These are phyloP conservation scores for Hawksworthiomyces lignivorus DNA, from an alignment of 2,329 filamentous ascomycete species.

Conservation along the genomic window DNA sequence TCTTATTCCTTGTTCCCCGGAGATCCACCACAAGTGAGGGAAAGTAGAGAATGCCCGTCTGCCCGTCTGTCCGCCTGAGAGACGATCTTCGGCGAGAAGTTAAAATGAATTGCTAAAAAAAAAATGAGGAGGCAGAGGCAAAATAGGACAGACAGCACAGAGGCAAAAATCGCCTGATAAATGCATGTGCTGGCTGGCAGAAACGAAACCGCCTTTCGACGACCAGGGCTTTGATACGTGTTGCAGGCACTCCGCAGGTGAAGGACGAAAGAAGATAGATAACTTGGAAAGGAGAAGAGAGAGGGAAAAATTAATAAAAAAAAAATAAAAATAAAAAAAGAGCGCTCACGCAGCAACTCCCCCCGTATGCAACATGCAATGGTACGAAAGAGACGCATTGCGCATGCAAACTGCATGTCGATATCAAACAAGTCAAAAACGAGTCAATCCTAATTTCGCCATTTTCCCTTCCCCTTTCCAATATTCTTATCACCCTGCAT, in stretches of 20 bases:
- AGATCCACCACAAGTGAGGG: too few species aligned
- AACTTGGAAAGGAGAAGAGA: background rate
- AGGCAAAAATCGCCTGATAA: conserved; percentile 7
- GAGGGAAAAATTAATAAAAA: background rate
- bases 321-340: background rate
- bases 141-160: too few species aligned
- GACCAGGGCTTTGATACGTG: conserved; percentile 6
- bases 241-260: too few species aligned
- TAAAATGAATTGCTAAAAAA: background rate
- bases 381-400: background rate
- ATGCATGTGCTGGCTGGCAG: conserved; percentile 1
- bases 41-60: too few species aligned
- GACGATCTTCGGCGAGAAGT: too few species aligned
- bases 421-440: too few species aligned
- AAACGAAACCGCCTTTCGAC: conserved; percentile 7
- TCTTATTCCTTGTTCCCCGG: background rate
- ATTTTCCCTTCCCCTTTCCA: too few species aligned
- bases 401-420: background rate
- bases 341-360: too few species aligned
- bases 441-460: too few species aligned
- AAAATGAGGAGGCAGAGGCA: background rate
- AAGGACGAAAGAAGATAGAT: too few species aligned
- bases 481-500: too few species aligned
- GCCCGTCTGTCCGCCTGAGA: too few species aligned
- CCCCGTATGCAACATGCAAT: background rate